Percentiles rank a stretch among this genome's conserved stretches.
Evolutionary conservation across 768 basidiomycete species (phyloP).

Genomic region (Mycena venus): DNA sequence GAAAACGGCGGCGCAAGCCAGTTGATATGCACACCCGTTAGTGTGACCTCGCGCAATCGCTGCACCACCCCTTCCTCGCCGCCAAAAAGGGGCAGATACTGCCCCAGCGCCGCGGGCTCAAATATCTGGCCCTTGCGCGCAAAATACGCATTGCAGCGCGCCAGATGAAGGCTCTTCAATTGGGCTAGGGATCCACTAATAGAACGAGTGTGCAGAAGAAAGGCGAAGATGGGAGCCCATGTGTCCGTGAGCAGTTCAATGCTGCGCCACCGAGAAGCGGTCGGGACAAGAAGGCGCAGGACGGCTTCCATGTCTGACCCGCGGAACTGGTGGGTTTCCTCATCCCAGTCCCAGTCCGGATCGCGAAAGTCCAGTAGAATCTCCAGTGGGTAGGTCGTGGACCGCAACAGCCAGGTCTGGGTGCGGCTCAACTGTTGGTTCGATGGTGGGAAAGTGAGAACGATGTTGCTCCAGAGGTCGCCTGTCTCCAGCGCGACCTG

Average conservation of each 20-base stretch:
- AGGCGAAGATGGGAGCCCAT: constrained; percentile 69
- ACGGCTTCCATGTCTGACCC: constrained; percentile 60
- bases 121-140: constrained; percentile 60
- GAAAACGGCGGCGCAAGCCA: constrained; percentile 56
- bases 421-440: constrained; percentile 52
- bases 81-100: constrained; percentile 61
- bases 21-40: constrained; percentile 71
- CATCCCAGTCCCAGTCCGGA: constrained; percentile 62
- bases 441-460: constrained; percentile 59
- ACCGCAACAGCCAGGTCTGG: constrained; percentile 58
- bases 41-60: constrained; percentile 55
- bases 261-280: constrained; percentile 60
- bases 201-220: constrained; percentile 56
- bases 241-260: constrained; percentile 70
- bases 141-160: constrained; percentile 72
- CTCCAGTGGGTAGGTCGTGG: constrained; percentile 59
- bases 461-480: constrained; percentile 65
- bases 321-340: constrained; percentile 57
- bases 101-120: constrained; percentile 53
- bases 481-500: constrained; percentile 58
- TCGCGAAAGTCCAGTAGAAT: constrained; percentile 72
- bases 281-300: constrained; percentile 59
- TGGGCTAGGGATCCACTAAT: constrained; percentile 47
- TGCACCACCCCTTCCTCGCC: constrained; percentile 41
- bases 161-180: constrained; percentile 58